Evolutionary conservation across 148 eudicot genomes (phyloP).

Genomic region (Polygonum aviculare): DNA sequence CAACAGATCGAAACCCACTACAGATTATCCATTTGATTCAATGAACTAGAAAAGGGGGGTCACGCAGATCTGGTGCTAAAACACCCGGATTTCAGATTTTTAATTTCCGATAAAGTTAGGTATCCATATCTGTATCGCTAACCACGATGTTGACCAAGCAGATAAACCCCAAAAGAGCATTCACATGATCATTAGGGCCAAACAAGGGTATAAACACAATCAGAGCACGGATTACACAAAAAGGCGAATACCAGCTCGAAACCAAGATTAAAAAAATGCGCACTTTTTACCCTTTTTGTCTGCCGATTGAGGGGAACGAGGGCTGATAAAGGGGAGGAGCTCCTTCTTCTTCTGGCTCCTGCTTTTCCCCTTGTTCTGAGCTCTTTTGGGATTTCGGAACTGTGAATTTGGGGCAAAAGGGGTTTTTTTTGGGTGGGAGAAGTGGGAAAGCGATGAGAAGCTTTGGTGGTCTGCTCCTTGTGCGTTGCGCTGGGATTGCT

Average conservation of each 20-base stretch:
- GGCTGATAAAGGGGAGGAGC: neutral
- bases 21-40: neutral
- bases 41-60: slow-evolving; percentile 9
- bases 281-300: slow-evolving; percentile 10
- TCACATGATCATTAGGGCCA: neutral
- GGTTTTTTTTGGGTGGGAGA: neutral
- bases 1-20: slow-evolving; percentile 2
- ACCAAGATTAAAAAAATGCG: neutral
- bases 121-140: neutral
- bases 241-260: neutral
- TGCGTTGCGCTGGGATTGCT: neutral
- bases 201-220: slow-evolving; percentile 9
- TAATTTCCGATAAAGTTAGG: slow-evolving; percentile 12
- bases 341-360: neutral
- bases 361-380: neutral
- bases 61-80: slow-evolving; percentile 14
- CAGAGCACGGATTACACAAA: slow-evolving; percentile 5
- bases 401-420: neutral
- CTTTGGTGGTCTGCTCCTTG: neutral
- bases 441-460: neutral
- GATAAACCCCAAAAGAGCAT: neutral
- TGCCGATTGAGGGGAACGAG: neutral
- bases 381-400: neutral
- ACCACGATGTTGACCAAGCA: neutral
- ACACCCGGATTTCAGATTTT: slow-evolving; percentile 2